Evolutionary conservation across 805 yeast genomes (phyloP).

Genomic region (Schwanniomyces sp.): DNA sequence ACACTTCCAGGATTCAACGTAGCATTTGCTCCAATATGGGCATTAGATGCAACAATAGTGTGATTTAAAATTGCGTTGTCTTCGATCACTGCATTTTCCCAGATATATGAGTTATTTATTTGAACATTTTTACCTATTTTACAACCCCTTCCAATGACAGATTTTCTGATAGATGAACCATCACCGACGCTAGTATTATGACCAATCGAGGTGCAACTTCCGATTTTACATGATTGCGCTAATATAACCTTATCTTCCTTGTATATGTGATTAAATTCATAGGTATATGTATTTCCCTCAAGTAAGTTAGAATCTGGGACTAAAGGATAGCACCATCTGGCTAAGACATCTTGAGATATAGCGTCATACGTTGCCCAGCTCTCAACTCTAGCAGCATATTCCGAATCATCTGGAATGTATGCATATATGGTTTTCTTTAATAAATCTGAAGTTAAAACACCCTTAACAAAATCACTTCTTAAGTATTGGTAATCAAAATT

Average conservation of each 20-base stretch:
- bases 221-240: slow-evolving; percentile 90
- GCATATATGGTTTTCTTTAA: slow-evolving; percentile 90
- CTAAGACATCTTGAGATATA: slow-evolving; percentile 82
- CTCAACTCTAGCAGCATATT: slow-evolving; percentile 92
- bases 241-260: slow-evolving; percentile 85
- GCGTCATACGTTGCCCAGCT: slow-evolving; percentile 93
- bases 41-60: slow-evolving; percentile 70
- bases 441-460: slow-evolving; percentile 87
- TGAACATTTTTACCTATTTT: slow-evolving; percentile 75
- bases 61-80: slow-evolving; percentile 60
- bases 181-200: slow-evolving; percentile 74
- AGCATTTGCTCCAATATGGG: slow-evolving; percentile 53
- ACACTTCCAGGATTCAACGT: slow-evolving; percentile 68
- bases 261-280: slow-evolving; percentile 83
- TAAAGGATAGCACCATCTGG: slow-evolving; percentile 91
- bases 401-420: slow-evolving; percentile 70
- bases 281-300: slow-evolving; percentile 69
- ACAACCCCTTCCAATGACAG: slow-evolving; percentile 86
- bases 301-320: slow-evolving; percentile 82
- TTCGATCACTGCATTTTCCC: slow-evolving; percentile 78
- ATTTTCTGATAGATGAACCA: slow-evolving; percentile 60
- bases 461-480: slow-evolving; percentile 85
- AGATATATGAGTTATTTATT: slow-evolving; percentile 75
- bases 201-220: slow-evolving; percentile 81
- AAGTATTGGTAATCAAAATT: slow-evolving; percentile 91